A percentile compares a stretch with the other conserved stretches of the same genome.
Evolutionary conservation across 202 grass and related monocot genomes (phyloP).

Genomic region (Setaria italica): DNA sequence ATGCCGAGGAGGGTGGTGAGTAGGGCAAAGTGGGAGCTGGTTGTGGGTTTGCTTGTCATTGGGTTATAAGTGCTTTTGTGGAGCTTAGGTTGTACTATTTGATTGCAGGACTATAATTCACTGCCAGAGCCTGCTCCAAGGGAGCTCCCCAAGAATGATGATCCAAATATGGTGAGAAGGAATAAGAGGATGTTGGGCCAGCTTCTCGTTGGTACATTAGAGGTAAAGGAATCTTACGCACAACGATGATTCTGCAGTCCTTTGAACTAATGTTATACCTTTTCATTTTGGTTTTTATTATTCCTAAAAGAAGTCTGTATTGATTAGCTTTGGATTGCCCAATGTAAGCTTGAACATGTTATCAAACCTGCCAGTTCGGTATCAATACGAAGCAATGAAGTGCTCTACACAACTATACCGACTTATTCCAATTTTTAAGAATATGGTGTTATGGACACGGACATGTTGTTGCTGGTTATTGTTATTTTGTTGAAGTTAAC

Average conservation of each 20-base stretch:
- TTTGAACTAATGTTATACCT: background rate
- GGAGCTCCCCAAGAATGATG: conserved; percentile 74
- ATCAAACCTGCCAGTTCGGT: background rate
- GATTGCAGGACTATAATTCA: conserved; percentile 74
- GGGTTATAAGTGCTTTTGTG: conserved; percentile 15
- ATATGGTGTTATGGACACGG: background rate
- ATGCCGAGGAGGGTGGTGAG: conserved; percentile 60
- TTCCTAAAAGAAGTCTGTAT: conserved; percentile 12
- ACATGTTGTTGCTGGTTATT: background rate
- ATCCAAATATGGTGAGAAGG: conserved; percentile 82
- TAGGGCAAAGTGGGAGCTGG: background rate
- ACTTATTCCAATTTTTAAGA: background rate
- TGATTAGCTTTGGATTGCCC: background rate
- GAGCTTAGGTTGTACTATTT: conserved; percentile 38
- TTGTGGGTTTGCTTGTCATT: conserved; percentile 16
- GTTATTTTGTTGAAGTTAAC: conserved; percentile 9
- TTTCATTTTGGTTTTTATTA: background rate
- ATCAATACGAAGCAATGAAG: background rate
- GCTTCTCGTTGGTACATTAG: conserved; percentile 87
- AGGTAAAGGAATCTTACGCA: conserved; percentile 54
- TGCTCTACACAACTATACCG: background rate
- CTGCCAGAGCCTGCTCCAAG: conserved; percentile 88
- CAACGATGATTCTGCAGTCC: background rate
- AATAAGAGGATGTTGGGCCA: conserved; percentile 96
- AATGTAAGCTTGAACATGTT: background rate